Evolutionary conservation across 2,329 filamentous ascomycete genomes (phyloP), one percentile per base, ranked within the genome.

Genomic region (Cordyceps pruinosa): DNA sequence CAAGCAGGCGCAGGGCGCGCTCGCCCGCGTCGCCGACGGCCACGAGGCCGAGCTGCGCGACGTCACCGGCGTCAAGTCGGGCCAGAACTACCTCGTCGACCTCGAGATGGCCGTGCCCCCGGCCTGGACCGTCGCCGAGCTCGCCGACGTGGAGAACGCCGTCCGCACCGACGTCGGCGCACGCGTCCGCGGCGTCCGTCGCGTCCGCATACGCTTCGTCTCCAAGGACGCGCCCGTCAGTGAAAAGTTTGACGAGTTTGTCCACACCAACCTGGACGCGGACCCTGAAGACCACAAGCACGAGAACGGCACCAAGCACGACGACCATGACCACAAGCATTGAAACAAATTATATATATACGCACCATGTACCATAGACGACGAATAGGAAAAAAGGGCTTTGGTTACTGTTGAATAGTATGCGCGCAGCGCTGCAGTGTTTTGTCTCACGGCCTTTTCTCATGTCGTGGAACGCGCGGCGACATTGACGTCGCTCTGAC

Each of bases 31-130:
- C 21, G 70, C 71, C 52, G 75, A 80, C 51, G 76, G 82, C 49
- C 74, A 81, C 48, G 74, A 85, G 56, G 79, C 91, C 9, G 84
- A 89, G 66, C 74, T 97, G 46, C 82, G 87, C 45, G 87, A 89
- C 45, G 82, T 97, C 3, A 88, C 90, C 62, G 94, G 94, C 56
- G 82, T 96, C 73, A 99, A 99, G 74, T 94, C 90, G 4, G 94
- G 94, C 30, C 94, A 97, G 72, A 99, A 97, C 74, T 97, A 95
- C 69, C 78, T 97, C 30, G 86, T 97, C 64, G 94, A 97, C 65
- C 72, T 99, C 8, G 92, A 96, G 70, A 74, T 97, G 60, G 88
- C 84, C 2, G 89, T 95, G 17, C 90, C 93, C 0, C 81, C 79
- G 23, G 75, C 77, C 34, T 96, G 89, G 88, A 88, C 88, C 0